These are phyloP conservation scores for Huntiella omanensis DNA, from an alignment of 2,329 filamentous ascomycete genomes.

Conservation along the genomic window DNA sequence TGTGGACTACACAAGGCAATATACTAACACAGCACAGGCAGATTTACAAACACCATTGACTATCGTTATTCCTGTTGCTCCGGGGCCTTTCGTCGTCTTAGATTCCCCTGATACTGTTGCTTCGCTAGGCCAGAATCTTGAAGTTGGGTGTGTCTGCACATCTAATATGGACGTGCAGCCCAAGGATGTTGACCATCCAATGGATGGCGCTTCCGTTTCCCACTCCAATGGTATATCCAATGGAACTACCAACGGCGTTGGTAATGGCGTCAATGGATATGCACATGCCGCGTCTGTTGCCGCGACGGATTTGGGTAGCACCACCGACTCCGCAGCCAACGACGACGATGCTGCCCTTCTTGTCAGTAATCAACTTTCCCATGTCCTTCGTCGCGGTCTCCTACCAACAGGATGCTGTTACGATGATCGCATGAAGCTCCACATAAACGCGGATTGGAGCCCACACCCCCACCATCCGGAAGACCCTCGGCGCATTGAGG, in stretches of 20 bases:
- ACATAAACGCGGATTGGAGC: slow-evolving; percentile 65
- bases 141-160: no score
- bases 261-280: not conserved
- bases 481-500: slow-evolving; percentile 78
- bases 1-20: no score
- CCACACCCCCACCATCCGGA: slow-evolving; percentile 74
- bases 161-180: no score
- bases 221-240: not conserved
- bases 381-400: slow-evolving; percentile 26
- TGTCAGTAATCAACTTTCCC: slow-evolving; percentile 14
- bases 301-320: slow-evolving; percentile 9
- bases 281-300: slow-evolving; percentile 4
- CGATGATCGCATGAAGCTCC: slow-evolving; percentile 87
- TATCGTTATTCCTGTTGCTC: not conserved
- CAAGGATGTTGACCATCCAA: slow-evolving; percentile 22
- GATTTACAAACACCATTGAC: not conserved
- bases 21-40: not conserved
- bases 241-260: not conserved
- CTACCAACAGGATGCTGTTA: slow-evolving; percentile 68
- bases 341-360: slow-evolving; percentile 13
- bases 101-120: no score
- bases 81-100: not conserved
- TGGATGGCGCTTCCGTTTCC: slow-evolving; percentile 15
- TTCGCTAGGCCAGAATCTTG: no score
- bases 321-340: slow-evolving; percentile 11